Base-by-base conservation (phyloP, 306 rosid genomes). In the Quercus berberidifolia region DNA sequence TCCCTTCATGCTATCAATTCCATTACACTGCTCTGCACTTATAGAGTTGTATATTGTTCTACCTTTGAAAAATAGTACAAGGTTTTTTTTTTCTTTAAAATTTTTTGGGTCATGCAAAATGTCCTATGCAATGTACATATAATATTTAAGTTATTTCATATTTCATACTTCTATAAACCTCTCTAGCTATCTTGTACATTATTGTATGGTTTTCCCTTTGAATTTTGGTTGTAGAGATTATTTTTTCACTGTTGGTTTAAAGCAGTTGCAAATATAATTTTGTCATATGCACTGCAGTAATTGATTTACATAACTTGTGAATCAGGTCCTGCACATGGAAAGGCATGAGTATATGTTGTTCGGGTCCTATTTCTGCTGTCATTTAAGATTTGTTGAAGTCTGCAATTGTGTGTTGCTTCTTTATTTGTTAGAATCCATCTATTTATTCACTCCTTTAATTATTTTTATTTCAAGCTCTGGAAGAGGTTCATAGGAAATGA, bases 271-370 rank as follows among this genome's bases (percentile, higher is more conserved):
- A 49, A 73, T 63, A 6, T 14, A 21, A 30, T 64, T 30, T 4
- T 6, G 12, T 30, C 3, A n/a, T 28, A 1, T 64, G 70, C 13
- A 6, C 21, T 30, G 13, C 23, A 64, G 31, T 64, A 11, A 30
- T 51, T 71, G 74, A 71, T 72, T 19, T 30, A 33, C 46, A 25
- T 69, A 14, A 74, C 3, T 65, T 35, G 21, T 78, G 77, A 73
- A 38, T 51, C 79, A 91, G 97, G 99, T 94, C 73, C 91, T 92
- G 85, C 99, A 94, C 74, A 94, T 94, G 95, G 97, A 94, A 62
- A 86, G 97, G 79, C 92, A 92, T 84, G 97, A 94, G 74, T 92
- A 95, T 60, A 91, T 89, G 98, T 95, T 73, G 65, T 73, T 82
- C 94, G 89, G 91, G 94, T 94, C 1, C n/a, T 49, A 76, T 67